Evolutionary conservation across 768 basidiomycete species (phyloP), one percentile per base, ranked within the genome.

Genomic region (Collybia sp.): DNA sequence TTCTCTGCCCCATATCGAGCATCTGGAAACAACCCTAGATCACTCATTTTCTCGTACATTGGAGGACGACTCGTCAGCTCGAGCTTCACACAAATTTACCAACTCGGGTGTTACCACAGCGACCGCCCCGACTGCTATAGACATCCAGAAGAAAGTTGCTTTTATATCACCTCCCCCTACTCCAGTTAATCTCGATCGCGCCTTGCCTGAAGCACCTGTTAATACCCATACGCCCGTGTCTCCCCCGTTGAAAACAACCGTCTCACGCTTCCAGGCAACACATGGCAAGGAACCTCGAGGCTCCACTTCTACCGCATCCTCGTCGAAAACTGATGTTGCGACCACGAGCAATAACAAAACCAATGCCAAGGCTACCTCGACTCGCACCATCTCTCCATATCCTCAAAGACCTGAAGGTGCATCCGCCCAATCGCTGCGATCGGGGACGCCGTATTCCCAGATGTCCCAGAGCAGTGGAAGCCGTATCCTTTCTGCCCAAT

Each of bases 81-180:
- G 53, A 34, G 64, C 67, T 45, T 60, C 63, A n/a, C 65, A 68
- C 45, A 73, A 74, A 52, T 57, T 54, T 18, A 47, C 63, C 25
- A 69, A 67, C 54, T 57, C 54, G 3, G 48, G 54, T 30, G 46
- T 58, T 19, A 56, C 50, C 32, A 60, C 58, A 8, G 53, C 51
- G 25, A 25, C 25, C 25, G 10, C 35, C 10, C 10, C 35, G 35
- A 56, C 60, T 17, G 48, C 62, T 40, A 62, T 62, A 50, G 84
- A 85, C 53, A 70, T 78, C 30, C 79, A 78, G 58, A 93, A 93
- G 73, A 90, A 90, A 68, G 90, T 93, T 38, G 90, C 88, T 19
- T 93, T 93, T 67, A 75, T 87, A 56, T 88, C 88, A 20, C 88
- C 88, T 41, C 80, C 85, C 12, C 85, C 85, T 20, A 85, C 87